Conservation (phyloP, 495 filamentous ascomycete genomes). For the Annulohypoxylon bovei region DNA sequence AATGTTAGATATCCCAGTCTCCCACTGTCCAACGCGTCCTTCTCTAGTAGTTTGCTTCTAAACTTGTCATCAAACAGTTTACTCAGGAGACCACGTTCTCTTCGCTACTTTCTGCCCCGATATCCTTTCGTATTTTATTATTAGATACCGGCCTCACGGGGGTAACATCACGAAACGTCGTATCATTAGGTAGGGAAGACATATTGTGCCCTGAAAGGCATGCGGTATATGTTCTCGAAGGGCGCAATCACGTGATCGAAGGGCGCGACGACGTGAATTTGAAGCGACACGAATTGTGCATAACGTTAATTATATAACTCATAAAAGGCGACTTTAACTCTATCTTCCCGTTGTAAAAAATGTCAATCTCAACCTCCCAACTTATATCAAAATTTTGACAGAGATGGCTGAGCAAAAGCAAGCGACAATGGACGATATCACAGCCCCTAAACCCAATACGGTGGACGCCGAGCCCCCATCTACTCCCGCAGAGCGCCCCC, state of each 20-base stretch:
- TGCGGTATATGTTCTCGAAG: background rate
- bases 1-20: too few relatives aligned
- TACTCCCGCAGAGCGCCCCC: background rate
- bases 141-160: background rate
- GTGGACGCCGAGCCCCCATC: background rate
- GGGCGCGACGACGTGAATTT: background rate
- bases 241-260: background rate
- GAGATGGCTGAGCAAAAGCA: background rate
- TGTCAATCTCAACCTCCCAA: too few relatives aligned
- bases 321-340: background rate
- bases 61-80: background rate
- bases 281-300: background rate
- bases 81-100: background rate
- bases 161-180: background rate
- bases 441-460: background rate
- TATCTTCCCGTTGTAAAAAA: background rate
- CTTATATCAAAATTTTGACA: too few relatives aligned
- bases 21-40: too few relatives aligned
- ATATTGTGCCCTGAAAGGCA: background rate
- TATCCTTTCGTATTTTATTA: background rate
- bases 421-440: constrained; percentile 2
- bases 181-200: background rate
- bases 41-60: too few relatives aligned
- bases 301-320: background rate
- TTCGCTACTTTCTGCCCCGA: background rate